Evolutionary conservation across 768 basidiomycete genomes (phyloP).

Genomic region (Bullera alba): DNA sequence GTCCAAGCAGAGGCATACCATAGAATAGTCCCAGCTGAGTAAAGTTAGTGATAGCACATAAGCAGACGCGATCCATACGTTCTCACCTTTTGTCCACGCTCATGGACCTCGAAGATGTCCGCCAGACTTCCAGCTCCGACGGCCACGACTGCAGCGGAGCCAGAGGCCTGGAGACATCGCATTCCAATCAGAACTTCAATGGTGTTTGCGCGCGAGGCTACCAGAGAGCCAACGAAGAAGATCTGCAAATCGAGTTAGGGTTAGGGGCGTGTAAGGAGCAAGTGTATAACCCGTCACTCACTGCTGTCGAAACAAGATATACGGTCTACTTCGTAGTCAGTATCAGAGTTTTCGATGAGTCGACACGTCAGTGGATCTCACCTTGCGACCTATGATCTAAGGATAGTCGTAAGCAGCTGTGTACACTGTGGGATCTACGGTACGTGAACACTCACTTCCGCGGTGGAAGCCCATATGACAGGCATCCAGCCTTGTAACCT

Average conservation of each 20-base stretch:
- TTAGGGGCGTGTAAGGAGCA: not conserved
- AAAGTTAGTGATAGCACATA: not conserved
- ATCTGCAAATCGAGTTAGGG: conserved; percentile 14
- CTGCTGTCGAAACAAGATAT: conserved; percentile 43
- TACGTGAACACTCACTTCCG: conserved; percentile 21
- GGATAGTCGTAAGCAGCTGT: not conserved
- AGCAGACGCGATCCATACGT: not conserved
- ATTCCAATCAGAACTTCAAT: conserved; percentile 43
- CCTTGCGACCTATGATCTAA: conserved; percentile 36
- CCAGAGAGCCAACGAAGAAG: conserved; percentile 39
- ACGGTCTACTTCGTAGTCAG: conserved; percentile 10
- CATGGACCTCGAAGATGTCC: conserved; percentile 45
- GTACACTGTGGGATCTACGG: conserved; percentile 5
- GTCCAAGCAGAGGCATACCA: conserved; percentile 63
- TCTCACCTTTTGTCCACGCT: conserved; percentile 40
- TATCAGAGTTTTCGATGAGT: not conserved
- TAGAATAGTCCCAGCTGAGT: conserved; percentile 32
- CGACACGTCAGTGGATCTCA: conserved; percentile 9
- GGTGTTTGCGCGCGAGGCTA: conserved; percentile 34
- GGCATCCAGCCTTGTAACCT: conserved; percentile 34
- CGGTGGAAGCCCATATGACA: conserved; percentile 38
- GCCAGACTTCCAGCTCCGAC: conserved; percentile 44
- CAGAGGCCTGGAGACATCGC: conserved; percentile 41
- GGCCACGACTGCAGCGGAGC: conserved; percentile 39
- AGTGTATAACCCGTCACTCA: too few relatives aligned